Evolutionary conservation across 2,329 filamentous ascomycete genomes (phyloP).

Genomic region (Hyphodiscus sp.): DNA sequence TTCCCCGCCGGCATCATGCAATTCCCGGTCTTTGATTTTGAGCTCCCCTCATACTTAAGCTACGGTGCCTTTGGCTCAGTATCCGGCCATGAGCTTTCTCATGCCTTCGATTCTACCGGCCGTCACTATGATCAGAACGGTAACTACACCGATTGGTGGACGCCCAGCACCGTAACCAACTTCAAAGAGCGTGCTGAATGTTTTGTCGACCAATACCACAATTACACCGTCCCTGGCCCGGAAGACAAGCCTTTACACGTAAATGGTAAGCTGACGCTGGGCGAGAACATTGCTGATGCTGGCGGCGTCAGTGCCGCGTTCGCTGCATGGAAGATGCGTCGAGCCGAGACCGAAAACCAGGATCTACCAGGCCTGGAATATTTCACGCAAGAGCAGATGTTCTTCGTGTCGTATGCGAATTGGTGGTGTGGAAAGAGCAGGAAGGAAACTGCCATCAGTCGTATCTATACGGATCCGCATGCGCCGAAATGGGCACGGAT

Average conservation of each 20-base stretch:
- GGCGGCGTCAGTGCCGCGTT: conserved; percentile 59
- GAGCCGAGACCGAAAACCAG: conserved; percentile 43
- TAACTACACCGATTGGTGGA: conserved; percentile 63
- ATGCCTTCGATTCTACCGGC: conserved; percentile 63
- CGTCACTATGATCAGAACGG: conserved; percentile 59
- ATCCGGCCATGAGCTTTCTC: conserved; percentile 62
- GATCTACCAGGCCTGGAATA: conserved; percentile 53
- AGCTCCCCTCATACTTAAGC: conserved; percentile 56
- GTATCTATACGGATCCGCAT: conserved; percentile 59
- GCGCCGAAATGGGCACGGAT: conserved; percentile 57
- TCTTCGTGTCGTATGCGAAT: conserved; percentile 60
- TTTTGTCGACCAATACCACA: conserved; percentile 60
- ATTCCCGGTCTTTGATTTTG: conserved; percentile 56
- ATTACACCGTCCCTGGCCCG: conserved; percentile 51
- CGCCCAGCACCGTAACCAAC: conserved; percentile 47
- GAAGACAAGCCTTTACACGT: conserved; percentile 53
- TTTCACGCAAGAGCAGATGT: conserved; percentile 63
- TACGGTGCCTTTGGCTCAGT: conserved; percentile 66
- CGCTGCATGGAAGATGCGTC: conserved; percentile 57
- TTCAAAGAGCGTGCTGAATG: conserved; percentile 57
- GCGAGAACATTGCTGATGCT: conserved; percentile 67
- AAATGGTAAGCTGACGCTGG: conserved; percentile 56
- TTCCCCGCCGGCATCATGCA: conserved; percentile 68
- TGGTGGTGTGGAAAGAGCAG: conserved; percentile 62
- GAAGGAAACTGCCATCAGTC: conserved; percentile 48